Evolutionary conservation across 2,329 filamentous ascomycete species (phyloP).

Genomic region (Penicillium polonicum): DNA sequence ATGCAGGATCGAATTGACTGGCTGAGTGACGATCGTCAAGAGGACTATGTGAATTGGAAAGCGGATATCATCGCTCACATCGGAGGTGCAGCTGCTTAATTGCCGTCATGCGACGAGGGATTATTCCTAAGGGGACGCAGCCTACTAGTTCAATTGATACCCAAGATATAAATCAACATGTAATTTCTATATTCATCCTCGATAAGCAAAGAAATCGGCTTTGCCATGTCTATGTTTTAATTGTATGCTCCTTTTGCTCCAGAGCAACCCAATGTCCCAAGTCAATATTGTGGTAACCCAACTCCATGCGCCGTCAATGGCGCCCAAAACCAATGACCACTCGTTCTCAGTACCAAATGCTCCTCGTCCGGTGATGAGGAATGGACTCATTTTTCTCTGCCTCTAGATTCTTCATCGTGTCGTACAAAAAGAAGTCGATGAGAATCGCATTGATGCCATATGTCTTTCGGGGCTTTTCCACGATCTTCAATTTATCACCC

Average conservation of each 20-base stretch:
- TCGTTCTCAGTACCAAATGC: constrained; percentile 78
- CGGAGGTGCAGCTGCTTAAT: constrained; percentile 23
- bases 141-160: constrained; percentile 21
- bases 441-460: constrained; percentile 75
- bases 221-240: not conserved
- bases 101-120: not conserved
- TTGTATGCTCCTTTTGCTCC: not conserved
- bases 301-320: constrained; percentile 3
- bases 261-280: not conserved
- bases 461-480: constrained; percentile 22
- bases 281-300: not conserved
- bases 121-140: constrained; percentile 1
- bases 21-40: constrained; percentile 45
- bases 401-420: constrained; percentile 86
- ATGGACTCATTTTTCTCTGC: constrained; percentile 54
- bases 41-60: constrained; percentile 47
- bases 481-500: constrained; percentile 13
- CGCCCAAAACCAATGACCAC: not conserved
- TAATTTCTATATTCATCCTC: not conserved
- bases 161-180: constrained; percentile 11
- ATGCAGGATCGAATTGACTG: constrained; percentile 51
- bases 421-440: constrained; percentile 97
- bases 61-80: constrained; percentile 42
- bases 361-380: constrained; percentile 85
- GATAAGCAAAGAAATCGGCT: not conserved